These are phyloP conservation scores for Primulina huaijiensis DNA, from an alignment of 257 asterid species.

Conservation along the genomic window DNA sequence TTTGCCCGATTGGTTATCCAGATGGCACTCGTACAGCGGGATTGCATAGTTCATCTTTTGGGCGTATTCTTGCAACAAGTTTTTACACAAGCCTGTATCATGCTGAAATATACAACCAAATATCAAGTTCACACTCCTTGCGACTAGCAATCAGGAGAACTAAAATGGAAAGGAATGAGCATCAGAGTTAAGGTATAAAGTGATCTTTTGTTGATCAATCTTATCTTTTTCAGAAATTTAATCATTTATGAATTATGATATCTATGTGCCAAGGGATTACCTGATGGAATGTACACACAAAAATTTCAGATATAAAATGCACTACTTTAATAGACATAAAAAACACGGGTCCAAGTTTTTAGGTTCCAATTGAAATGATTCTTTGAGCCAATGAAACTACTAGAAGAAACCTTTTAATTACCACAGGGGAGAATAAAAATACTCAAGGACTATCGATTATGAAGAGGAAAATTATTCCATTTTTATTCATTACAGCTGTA, in stretches of 20 bases:
- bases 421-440: background rate
- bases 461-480: background rate
- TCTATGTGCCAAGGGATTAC: background rate
- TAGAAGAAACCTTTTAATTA: background rate
- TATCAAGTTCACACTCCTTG: constrained; percentile 11
- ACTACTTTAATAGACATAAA: background rate
- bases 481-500: background rate
- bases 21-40: constrained; percentile 60
- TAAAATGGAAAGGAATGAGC: background rate
- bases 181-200: background rate
- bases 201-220: constrained; percentile 8
- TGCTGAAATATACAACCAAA: constrained; percentile 55
- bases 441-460: background rate
- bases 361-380: background rate
- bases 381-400: background rate
- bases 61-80: constrained; percentile 87
- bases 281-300: background rate
- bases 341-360: background rate
- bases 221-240: constrained; percentile 3
- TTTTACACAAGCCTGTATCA: constrained; percentile 90
- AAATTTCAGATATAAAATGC: background rate
- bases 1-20: constrained; percentile 44
- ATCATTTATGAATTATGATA: background rate
- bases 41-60: constrained; percentile 92
- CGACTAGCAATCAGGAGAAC: background rate